phyloP scores from a whole-genome alignment of 352 stramenopile species.

The Blastocystis sp. region DNA sequence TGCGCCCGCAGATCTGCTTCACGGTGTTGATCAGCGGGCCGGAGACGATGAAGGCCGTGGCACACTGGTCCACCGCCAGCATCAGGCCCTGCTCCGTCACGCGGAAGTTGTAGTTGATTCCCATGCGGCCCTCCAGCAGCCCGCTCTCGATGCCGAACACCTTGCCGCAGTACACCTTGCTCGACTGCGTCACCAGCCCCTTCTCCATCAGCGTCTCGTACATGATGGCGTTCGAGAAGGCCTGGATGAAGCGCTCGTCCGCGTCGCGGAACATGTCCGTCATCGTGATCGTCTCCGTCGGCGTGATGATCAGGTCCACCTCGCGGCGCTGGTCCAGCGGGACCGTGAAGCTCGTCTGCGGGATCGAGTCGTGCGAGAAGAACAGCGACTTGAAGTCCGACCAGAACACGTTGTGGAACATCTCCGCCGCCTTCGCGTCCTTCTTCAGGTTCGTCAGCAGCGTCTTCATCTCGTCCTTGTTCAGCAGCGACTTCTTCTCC shows the following conservation, averaged over 20 bases:
- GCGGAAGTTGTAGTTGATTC: conserved; percentile 45
- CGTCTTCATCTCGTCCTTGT: conserved; percentile 42
- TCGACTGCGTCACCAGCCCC: not conserved
- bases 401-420: conserved; percentile 45
- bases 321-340: conserved; percentile 18
- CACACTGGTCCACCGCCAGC: conserved; percentile 39
- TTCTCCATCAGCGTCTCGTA: conserved; percentile 35
- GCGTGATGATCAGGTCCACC: conserved; percentile 20
- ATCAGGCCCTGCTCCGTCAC: conserved; percentile 49
- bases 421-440: not conserved
- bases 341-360: conserved; percentile 36
- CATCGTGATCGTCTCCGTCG: conserved; percentile 37
- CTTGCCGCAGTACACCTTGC: conserved; percentile 18
- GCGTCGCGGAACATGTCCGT: conserved; percentile 3
- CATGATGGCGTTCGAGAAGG: conserved; percentile 23
- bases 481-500: not conserved
- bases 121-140: conserved; percentile 12
- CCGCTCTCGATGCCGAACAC: not conserved
- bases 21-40: conserved; percentile 13
- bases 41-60: conserved; percentile 8
- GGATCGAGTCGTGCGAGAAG: conserved; percentile 31
- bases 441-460: not conserved
- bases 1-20: not conserved
- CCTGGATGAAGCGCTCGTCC: conserved; percentile 51
- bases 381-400: conserved; percentile 55